Conservation (phyloP, 176 grass and related monocot genomes). For the Urochloa ruziziensis region DNA sequence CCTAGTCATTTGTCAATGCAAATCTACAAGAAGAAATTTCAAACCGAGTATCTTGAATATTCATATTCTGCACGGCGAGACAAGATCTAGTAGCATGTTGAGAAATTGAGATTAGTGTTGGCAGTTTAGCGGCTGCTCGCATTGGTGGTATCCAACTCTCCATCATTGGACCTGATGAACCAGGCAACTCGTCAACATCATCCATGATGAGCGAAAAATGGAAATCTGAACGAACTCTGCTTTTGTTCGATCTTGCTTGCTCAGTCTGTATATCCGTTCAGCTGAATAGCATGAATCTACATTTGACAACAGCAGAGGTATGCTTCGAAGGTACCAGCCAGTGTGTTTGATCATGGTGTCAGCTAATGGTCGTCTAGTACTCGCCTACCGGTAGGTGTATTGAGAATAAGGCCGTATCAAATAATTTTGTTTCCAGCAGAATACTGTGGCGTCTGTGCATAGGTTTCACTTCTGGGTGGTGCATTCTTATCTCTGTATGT, state of each 20-base stretch:
- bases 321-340: background rate
- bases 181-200: background rate
- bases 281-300: too few species aligned
- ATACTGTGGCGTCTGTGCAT: background rate
- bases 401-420: constrained; percentile 8
- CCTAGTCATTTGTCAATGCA: too few species aligned
- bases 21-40: too few species aligned
- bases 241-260: too few species aligned
- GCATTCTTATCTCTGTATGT: background rate
- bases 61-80: background rate
- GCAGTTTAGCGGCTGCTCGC: background rate
- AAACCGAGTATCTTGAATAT: too few species aligned
- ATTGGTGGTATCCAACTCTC: too few species aligned
- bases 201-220: background rate
- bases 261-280: too few species aligned
- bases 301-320: constrained; percentile 36
- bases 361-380: background rate
- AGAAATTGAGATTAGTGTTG: too few species aligned
- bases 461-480: background rate
- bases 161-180: background rate
- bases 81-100: too few species aligned
- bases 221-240: background rate
- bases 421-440: background rate
- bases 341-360: background rate
- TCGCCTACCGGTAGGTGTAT: background rate